These are phyloP conservation scores for Wickerhamiella cacticola DNA, from an alignment of 805 yeast genomes.

Conservation along the genomic window DNA sequence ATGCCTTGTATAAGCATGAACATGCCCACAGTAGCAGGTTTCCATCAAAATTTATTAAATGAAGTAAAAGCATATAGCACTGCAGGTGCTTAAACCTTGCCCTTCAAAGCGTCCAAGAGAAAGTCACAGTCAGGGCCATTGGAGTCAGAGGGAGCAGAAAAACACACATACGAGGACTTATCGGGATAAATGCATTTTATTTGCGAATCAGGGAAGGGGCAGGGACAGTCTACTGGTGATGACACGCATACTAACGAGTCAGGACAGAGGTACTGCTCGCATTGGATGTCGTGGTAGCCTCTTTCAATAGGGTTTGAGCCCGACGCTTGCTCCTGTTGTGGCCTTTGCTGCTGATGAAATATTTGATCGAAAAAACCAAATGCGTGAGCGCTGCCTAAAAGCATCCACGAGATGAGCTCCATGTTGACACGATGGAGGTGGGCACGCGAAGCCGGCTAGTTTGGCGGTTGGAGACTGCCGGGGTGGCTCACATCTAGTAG, in stretches of 20 bases:
- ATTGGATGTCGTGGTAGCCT: constrained; percentile 30
- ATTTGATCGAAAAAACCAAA: constrained; percentile 36
- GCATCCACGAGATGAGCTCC: neutral
- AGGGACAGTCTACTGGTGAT: constrained; percentile 64
- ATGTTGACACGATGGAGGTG: too few species aligned
- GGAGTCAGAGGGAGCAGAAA: constrained; percentile 60
- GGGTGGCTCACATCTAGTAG: too few species aligned
- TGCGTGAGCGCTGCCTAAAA: constrained; percentile 1
- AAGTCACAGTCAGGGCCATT: constrained; percentile 64
- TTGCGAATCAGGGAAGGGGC: constrained; percentile 80
- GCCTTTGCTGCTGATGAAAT: constrained; percentile 26
- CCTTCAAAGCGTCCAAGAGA: constrained; percentile 62
- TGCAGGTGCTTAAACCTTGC: constrained; percentile 36
- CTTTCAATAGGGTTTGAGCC: constrained; percentile 18
- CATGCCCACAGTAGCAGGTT: too few species aligned
- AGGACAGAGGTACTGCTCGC: constrained; percentile 64
- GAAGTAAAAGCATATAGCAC: too few species aligned
- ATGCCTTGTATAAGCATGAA: too few species aligned
- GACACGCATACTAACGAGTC: constrained; percentile 73
- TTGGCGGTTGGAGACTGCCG: too few species aligned
- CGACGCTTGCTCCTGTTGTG: constrained; percentile 1
- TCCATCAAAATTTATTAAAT: too few species aligned
- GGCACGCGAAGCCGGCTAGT: too few species aligned
- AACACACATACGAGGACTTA: constrained; percentile 55
- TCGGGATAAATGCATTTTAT: constrained; percentile 68